A percentile compares a stretch with the other conserved stretches of the same genome.
phyloP scores from a whole-genome alignment of 2,329 filamentous ascomycete species.

The Neoascochyta sp. region DNA sequence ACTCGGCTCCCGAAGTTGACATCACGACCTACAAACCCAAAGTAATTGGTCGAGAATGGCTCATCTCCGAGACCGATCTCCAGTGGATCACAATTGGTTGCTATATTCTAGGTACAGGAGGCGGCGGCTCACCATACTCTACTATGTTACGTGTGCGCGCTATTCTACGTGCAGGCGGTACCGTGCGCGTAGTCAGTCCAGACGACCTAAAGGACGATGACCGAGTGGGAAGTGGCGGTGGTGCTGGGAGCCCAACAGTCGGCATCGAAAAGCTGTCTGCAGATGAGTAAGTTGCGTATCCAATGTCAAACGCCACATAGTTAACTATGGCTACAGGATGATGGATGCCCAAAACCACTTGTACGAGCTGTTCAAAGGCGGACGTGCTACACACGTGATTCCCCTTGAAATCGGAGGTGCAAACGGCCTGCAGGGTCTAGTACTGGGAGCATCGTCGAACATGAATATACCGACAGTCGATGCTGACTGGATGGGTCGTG shows the following conservation, averaged over 20 bases:
- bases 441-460: slow-evolving; percentile 37
- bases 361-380: slow-evolving; percentile 31
- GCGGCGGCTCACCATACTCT: slow-evolving; percentile 47
- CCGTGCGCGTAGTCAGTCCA: slow-evolving; percentile 42
- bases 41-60: slow-evolving; percentile 41
- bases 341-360: slow-evolving; percentile 39
- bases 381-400: slow-evolving; percentile 36
- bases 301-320: no score
- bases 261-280: slow-evolving; percentile 44
- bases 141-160: slow-evolving; percentile 44
- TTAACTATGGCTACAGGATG: slow-evolving; percentile 21
- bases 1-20: slow-evolving; percentile 17
- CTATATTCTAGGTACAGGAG: slow-evolving; percentile 49
- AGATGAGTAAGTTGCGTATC: slow-evolving; percentile 40
- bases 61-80: slow-evolving; percentile 45
- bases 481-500: slow-evolving; percentile 49
- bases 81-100: slow-evolving; percentile 47
- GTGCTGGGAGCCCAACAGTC: slow-evolving; percentile 44
- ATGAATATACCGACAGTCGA: slow-evolving; percentile 45
- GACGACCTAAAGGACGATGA: slow-evolving; percentile 45
- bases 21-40: slow-evolving; percentile 41
- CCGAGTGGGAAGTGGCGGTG: slow-evolving; percentile 46
- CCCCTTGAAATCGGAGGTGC: slow-evolving; percentile 48
- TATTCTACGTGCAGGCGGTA: slow-evolving; percentile 40
- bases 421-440: slow-evolving; percentile 43